Percentiles rank a stretch among this genome's conserved stretches.
phyloP scores from a whole-genome alignment of 495 filamentous ascomycete genomes.

The Hyaloscypha hepaticicola region DNA sequence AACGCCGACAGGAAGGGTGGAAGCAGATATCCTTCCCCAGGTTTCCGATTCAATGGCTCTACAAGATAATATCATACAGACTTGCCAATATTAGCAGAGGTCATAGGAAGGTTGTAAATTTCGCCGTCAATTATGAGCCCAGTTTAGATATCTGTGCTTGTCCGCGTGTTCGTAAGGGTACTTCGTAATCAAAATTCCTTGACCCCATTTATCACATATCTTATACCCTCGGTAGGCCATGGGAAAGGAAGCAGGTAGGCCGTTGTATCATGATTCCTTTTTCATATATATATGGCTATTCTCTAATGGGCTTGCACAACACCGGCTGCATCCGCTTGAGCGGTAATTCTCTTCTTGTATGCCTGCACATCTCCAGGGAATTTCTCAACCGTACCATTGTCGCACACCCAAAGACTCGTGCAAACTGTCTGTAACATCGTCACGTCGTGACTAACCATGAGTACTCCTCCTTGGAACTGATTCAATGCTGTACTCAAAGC shows the following conservation, averaged over 20 bases:
- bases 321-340: slow-evolving; percentile 84
- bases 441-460: slow-evolving; percentile 99
- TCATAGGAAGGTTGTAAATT: not conserved
- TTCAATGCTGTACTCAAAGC: slow-evolving; percentile 79
- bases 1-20: not conserved
- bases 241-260: not conserved
- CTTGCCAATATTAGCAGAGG: not conserved
- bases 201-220: no score
- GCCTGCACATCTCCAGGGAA: slow-evolving; percentile 94
- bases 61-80: not conserved
- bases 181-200: no score
- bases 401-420: slow-evolving; percentile 93
- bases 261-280: not conserved
- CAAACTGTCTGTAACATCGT: slow-evolving; percentile 98
- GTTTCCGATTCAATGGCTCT: not conserved
- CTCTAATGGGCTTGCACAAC: slow-evolving; percentile 63
- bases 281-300: not conserved
- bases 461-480: slow-evolving; percentile 87
- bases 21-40: not conserved
- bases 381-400: slow-evolving; percentile 91
- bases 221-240: no score
- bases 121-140: not conserved
- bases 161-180: no score
- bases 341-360: slow-evolving; percentile 94
- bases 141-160: not conserved